These are phyloP conservation scores for Daldinia loculata DNA, from an alignment of 495 filamentous ascomycete genomes.

Conservation along the genomic window DNA sequence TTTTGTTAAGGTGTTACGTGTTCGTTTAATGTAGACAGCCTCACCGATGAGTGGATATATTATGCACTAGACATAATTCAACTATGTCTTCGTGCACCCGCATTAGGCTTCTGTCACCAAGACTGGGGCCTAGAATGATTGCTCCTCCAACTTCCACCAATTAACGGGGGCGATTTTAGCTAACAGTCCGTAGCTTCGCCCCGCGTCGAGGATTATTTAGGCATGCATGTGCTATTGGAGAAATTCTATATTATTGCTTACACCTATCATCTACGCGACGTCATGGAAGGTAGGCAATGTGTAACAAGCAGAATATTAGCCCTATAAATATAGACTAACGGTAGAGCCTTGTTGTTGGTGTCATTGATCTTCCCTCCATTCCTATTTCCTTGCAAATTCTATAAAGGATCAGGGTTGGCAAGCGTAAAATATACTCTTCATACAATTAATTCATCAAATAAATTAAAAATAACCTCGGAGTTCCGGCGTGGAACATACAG, in stretches of 20 bases:
- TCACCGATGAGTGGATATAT: background rate
- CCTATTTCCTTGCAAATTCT: background rate
- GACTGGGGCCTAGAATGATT: background rate
- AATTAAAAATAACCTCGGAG: background rate
- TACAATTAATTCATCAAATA: background rate
- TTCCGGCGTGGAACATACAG: background rate
- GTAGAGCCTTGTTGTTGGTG: background rate
- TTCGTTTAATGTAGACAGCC: conserved; percentile 7
- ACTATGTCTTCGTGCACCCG: background rate
- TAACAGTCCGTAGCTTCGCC: conserved; percentile 12
- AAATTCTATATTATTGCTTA: background rate
- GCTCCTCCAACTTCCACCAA: background rate
- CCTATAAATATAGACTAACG: conserved; percentile 6
- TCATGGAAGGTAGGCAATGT: conserved; percentile 14
- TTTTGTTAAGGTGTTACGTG: background rate
- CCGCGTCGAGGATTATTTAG: conserved; percentile 10
- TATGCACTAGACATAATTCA: background rate
- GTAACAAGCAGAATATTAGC: background rate
- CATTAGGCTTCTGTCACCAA: background rate
- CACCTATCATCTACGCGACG: background rate
- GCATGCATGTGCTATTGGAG: conserved; percentile 10
- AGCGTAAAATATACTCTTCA: background rate
- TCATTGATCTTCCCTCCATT: background rate
- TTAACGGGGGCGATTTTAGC: background rate
- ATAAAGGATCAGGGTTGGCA: background rate